Base-by-base conservation (phyloP, 345 rosid genomes). In the Salix koriyanagi region DNA sequence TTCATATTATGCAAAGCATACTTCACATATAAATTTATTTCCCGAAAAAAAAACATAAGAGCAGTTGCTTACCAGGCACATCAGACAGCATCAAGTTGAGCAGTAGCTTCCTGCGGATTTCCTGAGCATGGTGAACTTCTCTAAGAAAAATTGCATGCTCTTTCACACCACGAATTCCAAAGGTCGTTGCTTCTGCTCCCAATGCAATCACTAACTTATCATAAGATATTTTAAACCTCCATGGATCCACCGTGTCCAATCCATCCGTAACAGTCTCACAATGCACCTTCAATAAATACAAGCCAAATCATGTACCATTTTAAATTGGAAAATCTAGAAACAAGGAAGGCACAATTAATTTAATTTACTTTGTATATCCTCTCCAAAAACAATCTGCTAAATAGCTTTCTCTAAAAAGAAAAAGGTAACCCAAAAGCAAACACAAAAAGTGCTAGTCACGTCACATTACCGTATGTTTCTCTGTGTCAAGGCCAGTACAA, bases 121-220 rank as follows among this genome's bases (percentile, higher is more conserved):
- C 99, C 83, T 90, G 96, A 77, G 98, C 99, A 84, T 95, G 99
- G 58, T 86, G 86, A 81, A 93, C 98, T 83, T 96, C 99, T 25
- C 98, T 90, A 30, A 93, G 93, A 70, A 96, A 96, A 28, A 85
- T 87, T 0, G 97, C 98, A 52, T 93, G 88, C 50, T 93, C 96
- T 36, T 76, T 39, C 54, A 92, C 98, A 15, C 98, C 96, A 0
- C 82, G 82, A 71, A 96, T 96, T 65, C 98, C 99, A 76, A 96
- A 96, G 4, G 99, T 93, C 0, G 87, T 88, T 16, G 96, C 94
- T 77, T 95, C 89, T 7, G 98, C 96, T 78, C 98, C 98, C 65
- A 87, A 79, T 0, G 98, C 98, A 76, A 93, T 75, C n/a, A 91
- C 89, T 81, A 93, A 78, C 85, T 93, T 96, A 76, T 96, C 99